These are phyloP conservation scores for Pyrrhoderma lamaoense DNA, from an alignment of 1,284 basidiomycete species.

Conservation along the genomic window DNA sequence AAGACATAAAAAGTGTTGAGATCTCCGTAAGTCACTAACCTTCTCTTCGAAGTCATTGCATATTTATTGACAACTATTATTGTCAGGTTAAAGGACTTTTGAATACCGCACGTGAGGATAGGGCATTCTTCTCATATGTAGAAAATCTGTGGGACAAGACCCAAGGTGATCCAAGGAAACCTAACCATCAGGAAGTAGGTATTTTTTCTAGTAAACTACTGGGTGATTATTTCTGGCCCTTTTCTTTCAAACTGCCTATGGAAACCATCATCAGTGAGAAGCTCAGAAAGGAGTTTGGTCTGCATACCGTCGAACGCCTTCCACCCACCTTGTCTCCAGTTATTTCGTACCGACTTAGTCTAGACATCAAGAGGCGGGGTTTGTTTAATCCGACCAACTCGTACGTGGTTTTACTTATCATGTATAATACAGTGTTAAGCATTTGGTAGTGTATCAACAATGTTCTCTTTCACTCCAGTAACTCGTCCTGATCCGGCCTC, in stretches of 20 bases:
- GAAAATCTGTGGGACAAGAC: constrained; percentile 13
- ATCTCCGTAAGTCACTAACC: constrained; percentile 7
- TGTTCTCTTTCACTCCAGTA: constrained; percentile 12
- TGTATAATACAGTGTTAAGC: neutral
- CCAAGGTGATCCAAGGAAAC: constrained; percentile 4
- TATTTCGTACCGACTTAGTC: constrained; percentile 7
- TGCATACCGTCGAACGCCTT: constrained; percentile 9
- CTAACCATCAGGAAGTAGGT: neutral
- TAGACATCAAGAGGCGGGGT: constrained; percentile 12
- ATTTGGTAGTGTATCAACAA: constrained; percentile 10
- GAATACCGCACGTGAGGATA: constrained; percentile 3
- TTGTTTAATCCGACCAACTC: constrained; percentile 5
- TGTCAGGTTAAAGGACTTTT: constrained; percentile 13
- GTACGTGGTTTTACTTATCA: constrained; percentile 1
- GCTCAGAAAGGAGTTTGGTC: constrained; percentile 1
- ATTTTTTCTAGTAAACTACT: constrained; percentile 13
- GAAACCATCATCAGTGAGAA: constrained; percentile 5
- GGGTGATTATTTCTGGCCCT: constrained; percentile 13
- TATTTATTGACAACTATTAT: neutral
- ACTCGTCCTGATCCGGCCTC: constrained; percentile 10
- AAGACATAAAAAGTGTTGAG: constrained; percentile 13
- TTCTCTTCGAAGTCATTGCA: neutral
- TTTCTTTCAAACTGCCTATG: constrained; percentile 12
- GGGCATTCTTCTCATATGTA: constrained; percentile 4
- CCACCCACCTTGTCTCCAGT: constrained; percentile 12